Evolutionary conservation across 2,329 filamentous ascomycete species (phyloP).

Genomic region (Penicillium sp.): DNA sequence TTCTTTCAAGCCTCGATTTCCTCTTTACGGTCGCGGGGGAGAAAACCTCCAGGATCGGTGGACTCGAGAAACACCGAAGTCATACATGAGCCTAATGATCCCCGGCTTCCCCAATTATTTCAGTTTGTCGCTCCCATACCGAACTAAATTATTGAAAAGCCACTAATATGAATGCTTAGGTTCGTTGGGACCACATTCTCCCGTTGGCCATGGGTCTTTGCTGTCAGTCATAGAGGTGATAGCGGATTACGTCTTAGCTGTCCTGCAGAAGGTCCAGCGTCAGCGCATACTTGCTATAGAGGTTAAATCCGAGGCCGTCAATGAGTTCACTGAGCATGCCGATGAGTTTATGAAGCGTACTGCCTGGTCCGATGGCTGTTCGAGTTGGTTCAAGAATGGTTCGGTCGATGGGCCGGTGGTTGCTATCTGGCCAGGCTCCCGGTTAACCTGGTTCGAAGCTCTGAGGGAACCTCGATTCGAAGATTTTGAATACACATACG

Average conservation of each 20-base stretch:
- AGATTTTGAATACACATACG: neutral
- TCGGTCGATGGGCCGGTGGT: neutral
- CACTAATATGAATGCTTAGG: no score
- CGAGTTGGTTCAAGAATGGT: neutral
- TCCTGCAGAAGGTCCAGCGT: neutral
- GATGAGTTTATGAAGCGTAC: neutral
- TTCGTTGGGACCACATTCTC: neutral
- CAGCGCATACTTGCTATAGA: neutral
- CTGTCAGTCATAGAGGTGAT: neutral
- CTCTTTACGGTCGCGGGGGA: neutral
- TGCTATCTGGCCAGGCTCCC: neutral
- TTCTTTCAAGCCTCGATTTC: neutral
- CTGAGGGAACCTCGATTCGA: neutral
- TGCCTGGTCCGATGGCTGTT: neutral
- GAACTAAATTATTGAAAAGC: no score
- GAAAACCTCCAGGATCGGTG: neutral
- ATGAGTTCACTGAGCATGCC: neutral
- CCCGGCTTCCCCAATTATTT: neutral
- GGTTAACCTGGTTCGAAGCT: neutral
- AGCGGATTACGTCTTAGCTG: neutral
- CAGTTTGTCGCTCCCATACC: neutral
- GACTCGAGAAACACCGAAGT: neutral
- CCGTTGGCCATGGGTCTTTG: neutral
- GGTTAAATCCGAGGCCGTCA: neutral
- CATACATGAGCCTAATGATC: neutral